Conservation (phyloP, 208 protist species). For the Acanthamoeba royreba region DNA sequence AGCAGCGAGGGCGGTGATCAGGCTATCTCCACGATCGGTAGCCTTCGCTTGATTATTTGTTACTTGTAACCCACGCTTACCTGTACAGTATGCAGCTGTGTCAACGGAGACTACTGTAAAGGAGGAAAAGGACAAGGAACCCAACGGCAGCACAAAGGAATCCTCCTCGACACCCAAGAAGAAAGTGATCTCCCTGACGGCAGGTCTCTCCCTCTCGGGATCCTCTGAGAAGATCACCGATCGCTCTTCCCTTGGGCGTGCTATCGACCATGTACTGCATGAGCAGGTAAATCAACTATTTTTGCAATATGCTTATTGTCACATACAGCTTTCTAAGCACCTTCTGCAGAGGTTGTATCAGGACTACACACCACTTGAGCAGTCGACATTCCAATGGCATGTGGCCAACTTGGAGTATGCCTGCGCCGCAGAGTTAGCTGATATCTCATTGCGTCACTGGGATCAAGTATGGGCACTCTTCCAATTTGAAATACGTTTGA, state of each 20-base stretch:
- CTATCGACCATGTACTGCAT: slow-evolving; percentile 22
- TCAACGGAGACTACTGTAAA: not conserved
- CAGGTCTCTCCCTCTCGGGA: not conserved
- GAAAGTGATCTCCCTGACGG: not conserved
- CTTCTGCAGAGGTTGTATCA: not conserved
- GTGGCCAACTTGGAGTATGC: slow-evolving; percentile 47
- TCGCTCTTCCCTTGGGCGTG: not conserved
- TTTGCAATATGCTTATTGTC: too few relatives aligned
- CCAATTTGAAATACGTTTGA: not conserved
- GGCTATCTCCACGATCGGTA: too few relatives aligned
- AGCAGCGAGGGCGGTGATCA: too few relatives aligned
- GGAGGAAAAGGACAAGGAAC: not conserved
- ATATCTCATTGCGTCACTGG: slow-evolving; percentile 41
- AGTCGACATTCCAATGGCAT: slow-evolving; percentile 31
- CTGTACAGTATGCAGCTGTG: not conserved
- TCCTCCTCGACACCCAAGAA: not conserved
- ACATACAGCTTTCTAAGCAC: not conserved
- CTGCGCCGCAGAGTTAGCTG: slow-evolving; percentile 28
- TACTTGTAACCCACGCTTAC: too few relatives aligned
- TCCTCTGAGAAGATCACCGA: not conserved
- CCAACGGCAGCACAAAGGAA: not conserved
- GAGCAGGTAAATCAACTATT: slow-evolving; percentile 3
- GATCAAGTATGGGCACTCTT: not conserved
- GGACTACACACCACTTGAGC: not conserved
- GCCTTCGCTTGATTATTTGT: too few relatives aligned